Base-by-base conservation (phyloP, 2,329 filamentous ascomycete species). In the Elsinoe perseae region DNA sequence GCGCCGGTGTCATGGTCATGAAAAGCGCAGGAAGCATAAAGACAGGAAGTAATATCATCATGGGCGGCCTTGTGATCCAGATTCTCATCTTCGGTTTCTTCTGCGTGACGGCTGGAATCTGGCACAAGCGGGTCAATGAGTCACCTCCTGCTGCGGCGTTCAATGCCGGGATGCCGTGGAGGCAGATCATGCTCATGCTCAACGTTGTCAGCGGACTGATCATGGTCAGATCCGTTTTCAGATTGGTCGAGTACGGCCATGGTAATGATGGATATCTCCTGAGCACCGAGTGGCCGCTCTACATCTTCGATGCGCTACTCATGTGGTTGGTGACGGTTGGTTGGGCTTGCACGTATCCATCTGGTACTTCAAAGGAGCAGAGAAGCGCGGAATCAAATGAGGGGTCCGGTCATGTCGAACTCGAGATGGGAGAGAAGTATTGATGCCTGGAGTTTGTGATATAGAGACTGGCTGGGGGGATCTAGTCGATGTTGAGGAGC, bases 31-130 rank as follows among this genome's bases (percentile, higher is more conserved):
- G 16, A 4, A 61, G 60, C 1, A 20, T 57, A 8, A 57, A 55
- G 12, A 69, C 66, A 3, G 72, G 73, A 54, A 66, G 74, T 30
- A 68, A 69, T 56, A 68, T 80, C 55, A 71, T 80, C 40, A 64
- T 80, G 18, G 71, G 63, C 6, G 78, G 78, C 1, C 68, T 81
- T 4, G 67, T 74, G 14, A 64, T 80, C 36, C 77, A 81, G 59
- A 68, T 80, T 57, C 50, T 71, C 56, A 76, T 77, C 61, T 80
- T 80, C 63, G 66, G 71, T 10, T 70, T 77, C 56, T 80, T 80
- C 68, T 70, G 75, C 58, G 18, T 68, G 27, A 58, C 63, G 14
- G 64, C 62, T 3, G 57, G 59, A 1, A 44, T 69, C 53, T 70
- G 68, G 60, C 62, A 70, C 53, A 40, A 59, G 2, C 61, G 67